Percentiles rank a stretch among this genome's conserved stretches.
Evolutionary conservation across 202 grass and related monocot genomes (phyloP).

Genomic region (Schoenoplectus triqueter): DNA sequence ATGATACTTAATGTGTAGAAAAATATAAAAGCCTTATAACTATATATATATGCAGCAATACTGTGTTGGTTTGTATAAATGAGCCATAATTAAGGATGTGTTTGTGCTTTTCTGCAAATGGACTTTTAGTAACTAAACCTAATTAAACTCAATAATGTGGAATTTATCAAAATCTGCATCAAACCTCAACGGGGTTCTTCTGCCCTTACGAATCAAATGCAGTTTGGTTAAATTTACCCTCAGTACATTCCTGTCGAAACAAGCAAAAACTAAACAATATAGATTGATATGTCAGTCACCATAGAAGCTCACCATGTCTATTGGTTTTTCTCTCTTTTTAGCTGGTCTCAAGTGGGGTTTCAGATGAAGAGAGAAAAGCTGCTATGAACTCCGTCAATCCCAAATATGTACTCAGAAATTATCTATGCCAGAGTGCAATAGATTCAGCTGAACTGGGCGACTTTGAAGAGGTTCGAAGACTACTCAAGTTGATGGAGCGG

Average conservation of each 20-base stretch:
- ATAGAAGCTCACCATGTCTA: not conserved
- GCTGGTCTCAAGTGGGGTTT: slow-evolving; percentile 58
- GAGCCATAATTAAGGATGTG: not conserved
- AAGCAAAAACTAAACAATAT: not conserved
- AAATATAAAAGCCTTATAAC: not conserved
- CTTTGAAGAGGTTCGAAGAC: slow-evolving; percentile 61
- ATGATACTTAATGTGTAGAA: not conserved
- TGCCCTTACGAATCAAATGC: not conserved
- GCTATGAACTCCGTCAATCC: slow-evolving; percentile 83
- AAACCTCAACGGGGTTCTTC: not conserved
- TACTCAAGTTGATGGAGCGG: slow-evolving; percentile 78
- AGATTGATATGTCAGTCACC: not conserved
- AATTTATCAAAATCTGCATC: not conserved
- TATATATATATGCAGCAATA: not conserved
- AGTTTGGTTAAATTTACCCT: slow-evolving; percentile 19
- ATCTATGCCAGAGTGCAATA: slow-evolving; percentile 88
- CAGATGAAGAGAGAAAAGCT: slow-evolving; percentile 74
- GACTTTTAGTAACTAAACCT: not conserved
- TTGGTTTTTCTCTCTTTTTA: slow-evolving; percentile 44
- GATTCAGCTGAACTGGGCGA: slow-evolving; percentile 78
- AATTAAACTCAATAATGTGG: not conserved
- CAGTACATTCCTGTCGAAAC: not conserved
- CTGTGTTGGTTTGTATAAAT: not conserved
- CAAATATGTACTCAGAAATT: slow-evolving; percentile 89
- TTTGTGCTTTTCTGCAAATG: slow-evolving; percentile 10